Base-by-base conservation (phyloP, 192 early-diverging fungal genomes). In the Powellomyces hirtus region DNA sequence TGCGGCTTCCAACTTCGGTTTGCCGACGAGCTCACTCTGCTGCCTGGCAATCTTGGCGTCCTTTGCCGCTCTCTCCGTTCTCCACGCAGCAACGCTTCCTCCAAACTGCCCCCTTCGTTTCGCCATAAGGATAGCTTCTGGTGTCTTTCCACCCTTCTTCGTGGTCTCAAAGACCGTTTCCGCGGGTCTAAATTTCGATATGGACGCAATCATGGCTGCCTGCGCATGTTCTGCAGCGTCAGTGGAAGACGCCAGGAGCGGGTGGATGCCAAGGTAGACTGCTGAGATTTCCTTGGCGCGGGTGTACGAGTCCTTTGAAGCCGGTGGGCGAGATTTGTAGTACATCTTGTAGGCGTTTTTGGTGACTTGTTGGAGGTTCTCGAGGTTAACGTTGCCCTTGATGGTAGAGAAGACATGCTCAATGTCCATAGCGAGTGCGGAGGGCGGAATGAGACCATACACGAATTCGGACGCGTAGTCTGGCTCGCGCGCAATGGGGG, bases 81-180 rank as follows among this genome's bases (percentile, higher is more conserved):
- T 81, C 59, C 73, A 59, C 77, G 81, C 44, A 81, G 80, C 89
- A 36, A 95, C 94, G 20, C 50, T 31, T 5, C 52, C 31, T 20
- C 58, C 70, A 22, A 80, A 50, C 52, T 66, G 64, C 3, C 55
- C 42, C 5, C 85, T 59, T 36, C 85, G 65, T 7, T 77, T 72
- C 22, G 66, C 45, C 82, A 86, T 84, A 53, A 86, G 40, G 2
- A 77, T 20, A 0, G 85, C 82, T 2, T 89, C 87, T 7, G 88
- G 58, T 33, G 91, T 81, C 71, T 89, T 95, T 59, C 77, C 72
- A 31, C 97, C 97, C 61, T 92, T 85, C 53, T 84, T 89, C 27
- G 93, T 93, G 35, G 94, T 83, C 70, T 99, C 97, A 73, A 99
- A 99, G 31, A 99, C 89, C 4, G 97, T 97, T 80, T 98, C 93